Evolutionary conservation across 331 rosid species (phyloP).

Genomic region (Quercus tomentella): DNA sequence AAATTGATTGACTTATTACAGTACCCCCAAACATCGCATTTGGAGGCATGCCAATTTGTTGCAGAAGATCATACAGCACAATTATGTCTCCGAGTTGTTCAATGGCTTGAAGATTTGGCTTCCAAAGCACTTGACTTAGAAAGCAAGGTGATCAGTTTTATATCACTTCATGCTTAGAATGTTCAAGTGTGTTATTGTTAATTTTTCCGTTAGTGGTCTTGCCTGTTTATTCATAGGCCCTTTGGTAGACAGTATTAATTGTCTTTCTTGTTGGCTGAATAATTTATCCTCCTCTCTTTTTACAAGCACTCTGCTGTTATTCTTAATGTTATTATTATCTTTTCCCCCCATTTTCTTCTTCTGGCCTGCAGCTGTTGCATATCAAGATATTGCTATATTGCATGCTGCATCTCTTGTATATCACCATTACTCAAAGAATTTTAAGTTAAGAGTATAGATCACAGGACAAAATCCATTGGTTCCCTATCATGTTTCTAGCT

Average conservation of each 20-base stretch:
- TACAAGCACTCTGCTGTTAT: neutral
- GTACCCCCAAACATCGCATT: constrained; percentile 87
- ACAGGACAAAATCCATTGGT: neutral
- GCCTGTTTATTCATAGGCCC: neutral
- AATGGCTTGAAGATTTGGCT: constrained; percentile 94
- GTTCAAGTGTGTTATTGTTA: neutral
- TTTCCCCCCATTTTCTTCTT: neutral
- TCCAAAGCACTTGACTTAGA: constrained; percentile 92
- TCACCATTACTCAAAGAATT: neutral
- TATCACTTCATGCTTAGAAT: neutral
- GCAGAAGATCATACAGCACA: constrained; percentile 78
- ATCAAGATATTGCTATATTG: neutral
- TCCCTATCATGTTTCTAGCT: neutral
- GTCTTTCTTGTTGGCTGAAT: neutral
- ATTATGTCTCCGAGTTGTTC: constrained; percentile 84
- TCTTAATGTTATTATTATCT: neutral
- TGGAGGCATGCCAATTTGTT: constrained; percentile 90
- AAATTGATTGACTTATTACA: constrained; percentile 32
- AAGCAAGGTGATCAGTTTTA: constrained; percentile 60
- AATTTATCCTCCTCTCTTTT: neutral
- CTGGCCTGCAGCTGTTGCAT: neutral
- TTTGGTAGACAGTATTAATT: neutral
- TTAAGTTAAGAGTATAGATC: neutral
- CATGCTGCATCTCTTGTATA: neutral
- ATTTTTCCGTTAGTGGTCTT: neutral